phyloP scores from a whole-genome alignment of 176 grass and related monocot genomes.

The Aegilops speltoides region DNA sequence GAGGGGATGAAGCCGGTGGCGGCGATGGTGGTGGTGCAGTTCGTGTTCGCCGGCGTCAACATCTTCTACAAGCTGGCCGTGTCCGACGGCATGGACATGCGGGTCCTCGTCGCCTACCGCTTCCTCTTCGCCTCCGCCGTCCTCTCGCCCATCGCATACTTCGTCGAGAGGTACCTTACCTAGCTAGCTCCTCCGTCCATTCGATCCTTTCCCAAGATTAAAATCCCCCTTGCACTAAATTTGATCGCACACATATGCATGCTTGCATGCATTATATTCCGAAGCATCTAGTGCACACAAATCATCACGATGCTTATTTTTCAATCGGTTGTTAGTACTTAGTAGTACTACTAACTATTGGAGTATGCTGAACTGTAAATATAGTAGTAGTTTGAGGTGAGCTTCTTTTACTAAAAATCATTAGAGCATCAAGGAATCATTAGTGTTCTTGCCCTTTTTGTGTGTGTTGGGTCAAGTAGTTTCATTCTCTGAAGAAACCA shows the following conservation, averaged over 20 bases:
- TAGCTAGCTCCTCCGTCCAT: too few relatives aligned
- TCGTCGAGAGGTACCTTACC: conserved; percentile 59
- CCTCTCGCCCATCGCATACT: conserved; percentile 62
- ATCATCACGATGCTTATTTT: too few relatives aligned
- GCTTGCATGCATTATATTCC: not conserved
- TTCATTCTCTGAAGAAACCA: not conserved
- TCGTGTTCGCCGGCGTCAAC: conserved; percentile 68
- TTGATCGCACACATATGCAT: not conserved
- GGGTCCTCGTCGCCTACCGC: conserved; percentile 67
- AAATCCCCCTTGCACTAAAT: not conserved
- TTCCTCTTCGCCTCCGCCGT: conserved; percentile 81
- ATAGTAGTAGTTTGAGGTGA: too few relatives aligned
- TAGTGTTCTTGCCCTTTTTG: not conserved
- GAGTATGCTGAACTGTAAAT: too few relatives aligned
- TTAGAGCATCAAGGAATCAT: too few relatives aligned
- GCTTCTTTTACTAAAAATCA: too few relatives aligned
- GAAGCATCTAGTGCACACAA: too few relatives aligned
- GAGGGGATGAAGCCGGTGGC: conserved; percentile 48
- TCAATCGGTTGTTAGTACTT: too few relatives aligned
- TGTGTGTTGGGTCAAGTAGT: not conserved
- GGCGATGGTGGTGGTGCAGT: conserved; percentile 73
- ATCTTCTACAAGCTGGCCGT: conserved; percentile 92
- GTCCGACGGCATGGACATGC: conserved; percentile 88
- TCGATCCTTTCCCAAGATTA: not conserved
- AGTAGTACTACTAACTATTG: too few relatives aligned